Base-by-base conservation (phyloP, 1,284 basidiomycete genomes). In the Cryptococcus amylolentus region DNA sequence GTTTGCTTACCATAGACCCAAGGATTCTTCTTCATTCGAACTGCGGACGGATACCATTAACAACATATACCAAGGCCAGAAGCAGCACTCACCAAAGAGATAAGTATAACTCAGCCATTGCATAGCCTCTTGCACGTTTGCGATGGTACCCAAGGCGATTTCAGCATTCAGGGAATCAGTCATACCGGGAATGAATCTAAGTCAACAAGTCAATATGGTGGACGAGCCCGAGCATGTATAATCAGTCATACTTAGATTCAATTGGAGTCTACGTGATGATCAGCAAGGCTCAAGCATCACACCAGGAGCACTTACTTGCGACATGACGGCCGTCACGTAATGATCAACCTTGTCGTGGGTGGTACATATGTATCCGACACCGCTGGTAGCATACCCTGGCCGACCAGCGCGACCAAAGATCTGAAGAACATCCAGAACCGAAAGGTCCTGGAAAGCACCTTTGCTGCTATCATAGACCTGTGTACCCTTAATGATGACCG, bases 41-140 rank as follows among this genome's bases (percentile, higher is more conserved):
- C 95, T 76, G 52, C 14, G 13, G 8, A n/a, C 12, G 57, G 28
- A 55, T 41, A 5, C 12, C 10, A 48, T 31, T 9, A 54, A 26
- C 38, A 20, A 40, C 26, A 28, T 16, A 23, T 18, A 38, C 41
- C 7, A 48, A 37, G 31, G 31, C 20, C 5, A 26, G 9, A 52
- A 39, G 23, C 20, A 27, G 13, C 14, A 52, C 72, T 51, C 23
- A 71, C 70, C 72, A 70, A 91, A 94, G 26, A 98, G 83, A 74
- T 98, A 99, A 0, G 96, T 98, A 72, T 97, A 99, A 12, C 94
- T 90, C 44, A 99, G 81, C 97, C 96, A 99, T 57, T 88, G 87
- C 7, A 97, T 86, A 14, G 88, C 96, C 72, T 99, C 96, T 54
- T 82, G 79, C 23, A 89, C 82, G 62, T 86, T 96, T 3, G 89